A percentile compares a stretch with the other conserved stretches of the same genome.
Evolutionary conservation across 495 filamentous ascomycete species (phyloP).

Genomic region (Aspergillus leporis): DNA sequence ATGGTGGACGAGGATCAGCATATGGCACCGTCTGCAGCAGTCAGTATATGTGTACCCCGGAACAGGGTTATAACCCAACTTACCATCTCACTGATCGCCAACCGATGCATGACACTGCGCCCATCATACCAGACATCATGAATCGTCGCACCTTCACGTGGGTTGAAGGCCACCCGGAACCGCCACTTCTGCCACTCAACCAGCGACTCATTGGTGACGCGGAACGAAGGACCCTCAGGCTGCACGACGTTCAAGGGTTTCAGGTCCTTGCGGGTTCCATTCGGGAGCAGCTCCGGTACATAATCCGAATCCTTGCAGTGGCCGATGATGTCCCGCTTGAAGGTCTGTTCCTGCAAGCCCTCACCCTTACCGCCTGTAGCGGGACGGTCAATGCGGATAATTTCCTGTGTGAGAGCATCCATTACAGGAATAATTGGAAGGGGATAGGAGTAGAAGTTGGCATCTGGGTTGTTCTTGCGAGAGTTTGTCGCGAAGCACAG

Average conservation of each 20-base stretch:
- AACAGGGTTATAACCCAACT: no score
- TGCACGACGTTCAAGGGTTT: constrained; percentile 80
- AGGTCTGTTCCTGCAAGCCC: constrained; percentile 37
- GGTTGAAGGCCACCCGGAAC: constrained; percentile 68
- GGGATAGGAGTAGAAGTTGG: constrained; percentile 81
- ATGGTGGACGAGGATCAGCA: constrained; percentile 65
- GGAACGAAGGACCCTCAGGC: constrained; percentile 78
- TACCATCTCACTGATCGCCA: constrained; percentile 73
- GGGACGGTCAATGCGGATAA: constrained; percentile 56
- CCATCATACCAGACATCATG: constrained; percentile 73
- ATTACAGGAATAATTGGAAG: constrained; percentile 77
- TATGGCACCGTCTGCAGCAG: constrained; percentile 58
- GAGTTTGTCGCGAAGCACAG: constrained; percentile 50
- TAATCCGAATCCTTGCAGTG: constrained; percentile 63
- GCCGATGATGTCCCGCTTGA: constrained; percentile 51
- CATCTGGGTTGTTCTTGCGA: constrained; percentile 40
- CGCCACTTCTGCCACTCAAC: constrained; percentile 71
- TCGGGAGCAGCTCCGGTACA: constrained; percentile 59
- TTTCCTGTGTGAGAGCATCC: constrained; percentile 63
- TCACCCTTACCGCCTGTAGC: constrained; percentile 50
- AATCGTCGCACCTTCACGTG: constrained; percentile 67
- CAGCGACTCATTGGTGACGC: constrained; percentile 49
- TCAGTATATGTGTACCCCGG: not conserved
- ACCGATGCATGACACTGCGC: constrained; percentile 69
- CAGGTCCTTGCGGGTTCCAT: constrained; percentile 62